These are phyloP conservation scores for Sphaerobolus stellatus DNA, from an alignment of 1,284 basidiomycete genomes.

Conservation along the genomic window DNA sequence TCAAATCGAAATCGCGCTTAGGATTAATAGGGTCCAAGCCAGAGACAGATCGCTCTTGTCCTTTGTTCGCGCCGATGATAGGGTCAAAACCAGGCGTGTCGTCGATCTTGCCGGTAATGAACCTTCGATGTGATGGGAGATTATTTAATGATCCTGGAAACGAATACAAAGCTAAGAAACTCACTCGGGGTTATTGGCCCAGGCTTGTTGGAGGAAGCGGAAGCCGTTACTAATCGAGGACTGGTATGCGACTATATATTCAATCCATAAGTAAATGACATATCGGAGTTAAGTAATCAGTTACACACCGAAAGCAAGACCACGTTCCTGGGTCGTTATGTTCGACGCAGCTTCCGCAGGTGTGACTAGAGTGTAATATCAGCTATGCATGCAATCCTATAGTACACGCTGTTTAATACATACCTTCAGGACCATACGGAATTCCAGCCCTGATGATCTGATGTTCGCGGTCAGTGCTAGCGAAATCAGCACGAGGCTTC, in stretches of 20 bases:
- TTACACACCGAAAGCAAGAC: constrained; percentile 15
- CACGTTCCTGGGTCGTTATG: constrained; percentile 14
- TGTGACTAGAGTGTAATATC: constrained; percentile 2
- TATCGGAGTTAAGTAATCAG: too few relatives aligned
- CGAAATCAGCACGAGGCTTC: constrained; percentile 6
- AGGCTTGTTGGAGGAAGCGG: constrained; percentile 17
- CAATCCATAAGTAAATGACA: too few relatives aligned
- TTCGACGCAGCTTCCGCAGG: background rate
- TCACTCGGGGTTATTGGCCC: constrained; percentile 16
- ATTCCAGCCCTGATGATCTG: constrained; percentile 20
- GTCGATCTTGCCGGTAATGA: constrained; percentile 1
- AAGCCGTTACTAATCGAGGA: constrained; percentile 15
- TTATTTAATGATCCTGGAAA: background rate
- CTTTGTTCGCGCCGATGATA: constrained; percentile 16
- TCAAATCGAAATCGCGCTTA: background rate
- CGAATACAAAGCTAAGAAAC: background rate
- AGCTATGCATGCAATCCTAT: background rate
- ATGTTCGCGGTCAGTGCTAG: background rate
- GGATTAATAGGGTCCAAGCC: constrained; percentile 4
- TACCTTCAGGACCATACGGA: constrained; percentile 9
- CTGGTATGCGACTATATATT: constrained; percentile 17
- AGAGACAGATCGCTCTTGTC: background rate
- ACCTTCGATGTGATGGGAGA: constrained; percentile 24
- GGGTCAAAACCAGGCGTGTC: constrained; percentile 12
- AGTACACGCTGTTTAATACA: background rate